Evolutionary conservation across 768 basidiomycete genomes (phyloP).

Genomic region (Russula vinacea): DNA sequence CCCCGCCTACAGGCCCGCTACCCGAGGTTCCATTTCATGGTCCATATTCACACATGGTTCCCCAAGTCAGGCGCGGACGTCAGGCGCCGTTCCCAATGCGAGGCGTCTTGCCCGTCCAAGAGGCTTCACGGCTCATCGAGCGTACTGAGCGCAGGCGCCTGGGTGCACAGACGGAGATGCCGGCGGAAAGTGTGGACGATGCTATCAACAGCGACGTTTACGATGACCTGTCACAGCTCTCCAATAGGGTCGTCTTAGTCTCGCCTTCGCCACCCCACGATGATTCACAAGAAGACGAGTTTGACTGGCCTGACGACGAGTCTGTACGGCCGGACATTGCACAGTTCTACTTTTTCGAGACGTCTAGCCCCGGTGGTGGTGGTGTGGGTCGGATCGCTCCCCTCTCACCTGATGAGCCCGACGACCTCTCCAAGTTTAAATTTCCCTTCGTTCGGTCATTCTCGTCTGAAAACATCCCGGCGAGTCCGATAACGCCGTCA

Average conservation of each 20-base stretch:
- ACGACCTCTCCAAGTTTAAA: constrained; percentile 24
- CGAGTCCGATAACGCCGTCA: not conserved
- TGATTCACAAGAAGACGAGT: not conserved
- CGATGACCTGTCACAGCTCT: not conserved
- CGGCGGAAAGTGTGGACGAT: not conserved
- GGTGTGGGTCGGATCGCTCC: too few relatives aligned
- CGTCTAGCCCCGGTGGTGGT: not conserved
- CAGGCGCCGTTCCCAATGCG: constrained; percentile 51
- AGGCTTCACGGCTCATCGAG: constrained; percentile 30
- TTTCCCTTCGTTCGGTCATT: constrained; percentile 4
- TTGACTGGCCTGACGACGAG: constrained; percentile 23
- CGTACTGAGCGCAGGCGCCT: constrained; percentile 20
- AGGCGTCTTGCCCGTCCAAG: constrained; percentile 38
- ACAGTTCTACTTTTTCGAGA: constrained; percentile 24
- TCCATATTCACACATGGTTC: constrained; percentile 23
- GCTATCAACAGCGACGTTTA: not conserved
- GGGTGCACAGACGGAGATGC: not conserved
- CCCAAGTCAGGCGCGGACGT: constrained; percentile 42
- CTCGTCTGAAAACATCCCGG: not conserved
- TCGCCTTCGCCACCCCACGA: not conserved
- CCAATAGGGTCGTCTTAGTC: not conserved
- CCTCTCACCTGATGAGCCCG: constrained; percentile 11
- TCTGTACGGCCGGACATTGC: constrained; percentile 24
- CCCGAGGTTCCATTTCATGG: constrained; percentile 19
- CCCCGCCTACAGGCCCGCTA: constrained; percentile 28